Conservation (phyloP, 1,284 basidiomycete genomes). For the Phellinidium pouzarii region DNA sequence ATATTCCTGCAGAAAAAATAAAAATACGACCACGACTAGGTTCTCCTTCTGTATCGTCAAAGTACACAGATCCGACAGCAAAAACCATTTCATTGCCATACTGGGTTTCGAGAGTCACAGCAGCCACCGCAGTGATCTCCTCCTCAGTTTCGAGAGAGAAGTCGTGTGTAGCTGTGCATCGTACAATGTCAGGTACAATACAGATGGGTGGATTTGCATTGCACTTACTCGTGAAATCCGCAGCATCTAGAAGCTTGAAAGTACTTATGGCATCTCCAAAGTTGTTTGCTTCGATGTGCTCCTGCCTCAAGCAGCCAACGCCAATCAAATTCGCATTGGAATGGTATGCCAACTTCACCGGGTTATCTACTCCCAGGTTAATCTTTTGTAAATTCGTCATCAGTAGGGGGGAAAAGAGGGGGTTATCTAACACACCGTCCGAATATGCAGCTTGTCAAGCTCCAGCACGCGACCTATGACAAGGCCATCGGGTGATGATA, state of each 20-base stretch:
- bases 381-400: conserved; percentile 37
- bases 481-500: conserved; percentile 51
- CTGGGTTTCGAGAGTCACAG: conserved; percentile 29
- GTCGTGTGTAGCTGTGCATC: conserved; percentile 41
- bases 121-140: conserved; percentile 51
- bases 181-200: neutral
- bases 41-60: conserved; percentile 45
- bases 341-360: conserved; percentile 56
- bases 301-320: conserved; percentile 48
- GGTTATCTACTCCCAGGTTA: conserved; percentile 60
- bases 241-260: conserved; percentile 64
- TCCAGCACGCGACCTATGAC: conserved; percentile 61
- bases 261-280: conserved; percentile 43
- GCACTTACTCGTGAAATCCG: conserved; percentile 55
- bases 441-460: conserved; percentile 77
- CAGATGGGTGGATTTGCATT: conserved; percentile 6
- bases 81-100: conserved; percentile 35
- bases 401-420: neutral
- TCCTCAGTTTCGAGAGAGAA: conserved; percentile 49
- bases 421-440: conserved; percentile 47
- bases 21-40: conserved; percentile 54
- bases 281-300: conserved; percentile 51
- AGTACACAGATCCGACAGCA: conserved; percentile 54
- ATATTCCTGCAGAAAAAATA: conserved; percentile 35
- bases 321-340: conserved; percentile 51